Evolutionary conservation across 768 basidiomycete species (phyloP).

Genomic region (Russula griseocarnosa): DNA sequence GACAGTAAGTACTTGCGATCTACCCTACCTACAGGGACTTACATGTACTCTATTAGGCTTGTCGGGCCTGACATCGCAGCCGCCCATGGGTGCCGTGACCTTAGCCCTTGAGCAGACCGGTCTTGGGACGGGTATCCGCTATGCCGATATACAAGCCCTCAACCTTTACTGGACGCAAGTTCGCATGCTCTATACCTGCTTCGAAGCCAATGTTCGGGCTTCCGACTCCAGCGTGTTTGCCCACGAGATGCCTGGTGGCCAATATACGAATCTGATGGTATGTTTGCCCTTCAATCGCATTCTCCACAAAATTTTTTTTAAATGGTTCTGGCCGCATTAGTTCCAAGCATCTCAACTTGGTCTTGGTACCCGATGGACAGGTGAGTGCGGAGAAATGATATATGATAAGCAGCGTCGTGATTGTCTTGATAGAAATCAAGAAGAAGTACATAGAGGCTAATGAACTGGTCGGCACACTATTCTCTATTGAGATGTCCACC

Average conservation of each 20-base stretch:
- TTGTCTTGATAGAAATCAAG: constrained; percentile 69
- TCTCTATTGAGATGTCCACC: constrained; percentile 16
- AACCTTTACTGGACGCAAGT: constrained; percentile 99
- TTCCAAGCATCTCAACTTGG: constrained; percentile 99
- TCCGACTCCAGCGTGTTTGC: constrained; percentile 98
- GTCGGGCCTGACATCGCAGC: constrained; percentile 97
- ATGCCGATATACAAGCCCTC: constrained; percentile 94
- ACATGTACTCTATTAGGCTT: constrained; percentile 57
- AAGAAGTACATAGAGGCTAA: constrained; percentile 99
- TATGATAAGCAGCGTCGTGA: background rate
- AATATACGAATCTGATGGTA: constrained; percentile 92
- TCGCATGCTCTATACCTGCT: constrained; percentile 90
- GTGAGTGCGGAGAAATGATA: constrained; percentile 38
- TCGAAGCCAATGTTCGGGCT: constrained; percentile 96
- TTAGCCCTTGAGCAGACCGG: constrained; percentile 91
- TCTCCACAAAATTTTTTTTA: constrained; percentile 29
- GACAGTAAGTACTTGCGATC: constrained; percentile 64
- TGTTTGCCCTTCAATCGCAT: constrained; percentile 29
- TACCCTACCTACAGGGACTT: constrained; percentile 16
- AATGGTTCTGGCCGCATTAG: constrained; percentile 38
- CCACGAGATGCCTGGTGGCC: constrained; percentile 99
- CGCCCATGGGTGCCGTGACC: constrained; percentile 97
- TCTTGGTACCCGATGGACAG: constrained; percentile 93
- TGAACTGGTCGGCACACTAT: constrained; percentile 59
- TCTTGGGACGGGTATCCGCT: constrained; percentile 92